Evolutionary conservation across 164 flowering plant genomes (phyloP).

Genomic region (Warburgia ugandensis): DNA sequence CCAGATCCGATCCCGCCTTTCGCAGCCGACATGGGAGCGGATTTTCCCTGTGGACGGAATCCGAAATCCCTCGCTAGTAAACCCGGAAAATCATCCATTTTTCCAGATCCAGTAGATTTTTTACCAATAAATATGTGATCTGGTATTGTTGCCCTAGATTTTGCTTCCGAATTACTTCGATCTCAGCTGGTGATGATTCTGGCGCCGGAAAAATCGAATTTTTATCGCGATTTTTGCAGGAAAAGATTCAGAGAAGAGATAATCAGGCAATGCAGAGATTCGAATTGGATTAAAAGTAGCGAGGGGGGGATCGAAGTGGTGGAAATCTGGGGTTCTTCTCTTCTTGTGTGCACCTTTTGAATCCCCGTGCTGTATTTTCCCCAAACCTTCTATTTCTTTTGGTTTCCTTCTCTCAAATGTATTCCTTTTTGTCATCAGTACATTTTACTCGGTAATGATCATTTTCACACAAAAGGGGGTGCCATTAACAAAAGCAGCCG

Average conservation of each 20-base stretch:
- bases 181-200: not conserved
- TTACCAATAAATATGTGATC: not conserved
- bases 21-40: conserved; percentile 62
- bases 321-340: not conserved
- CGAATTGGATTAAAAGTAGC: too few species aligned
- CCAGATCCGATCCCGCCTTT: conserved; percentile 27
- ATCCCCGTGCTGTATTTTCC: too few species aligned
- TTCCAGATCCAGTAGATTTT: conserved; percentile 1
- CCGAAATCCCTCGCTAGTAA: conserved; percentile 53
- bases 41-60: conserved; percentile 55
- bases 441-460: too few species aligned
- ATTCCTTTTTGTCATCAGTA: too few species aligned
- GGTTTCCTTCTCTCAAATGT: too few species aligned
- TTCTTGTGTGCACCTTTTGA: too few species aligned
- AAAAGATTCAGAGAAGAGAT: not conserved
- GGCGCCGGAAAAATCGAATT: not conserved
- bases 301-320: not conserved
- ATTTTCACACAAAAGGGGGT: too few species aligned
- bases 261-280: not conserved
- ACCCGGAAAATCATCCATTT: conserved; percentile 61
- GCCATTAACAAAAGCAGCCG: too few species aligned
- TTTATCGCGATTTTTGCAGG: not conserved
- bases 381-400: too few species aligned
- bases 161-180: too few species aligned
- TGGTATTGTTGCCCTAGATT: not conserved